These are phyloP conservation scores for Hypoxylon trugodes DNA, from an alignment of 495 filamentous ascomycete species.

Conservation along the genomic window DNA sequence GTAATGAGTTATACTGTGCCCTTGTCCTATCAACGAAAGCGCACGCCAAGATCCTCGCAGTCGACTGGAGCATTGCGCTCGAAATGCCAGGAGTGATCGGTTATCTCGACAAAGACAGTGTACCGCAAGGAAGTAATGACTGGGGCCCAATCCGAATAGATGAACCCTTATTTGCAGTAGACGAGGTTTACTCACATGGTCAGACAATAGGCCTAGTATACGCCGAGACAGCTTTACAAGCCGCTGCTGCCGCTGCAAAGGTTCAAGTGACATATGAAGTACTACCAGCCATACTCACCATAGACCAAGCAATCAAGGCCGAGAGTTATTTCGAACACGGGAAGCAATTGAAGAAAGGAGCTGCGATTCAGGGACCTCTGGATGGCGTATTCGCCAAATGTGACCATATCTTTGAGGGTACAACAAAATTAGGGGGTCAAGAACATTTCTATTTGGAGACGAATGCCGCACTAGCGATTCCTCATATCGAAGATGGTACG, in stretches of 20 bases:
- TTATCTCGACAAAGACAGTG: slow-evolving; percentile 75
- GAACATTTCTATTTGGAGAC: slow-evolving; percentile 93
- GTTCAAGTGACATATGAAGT: slow-evolving; percentile 84
- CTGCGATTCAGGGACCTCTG: slow-evolving; percentile 47
- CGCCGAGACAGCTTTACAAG: slow-evolving; percentile 72
- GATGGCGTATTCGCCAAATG: slow-evolving; percentile 72
- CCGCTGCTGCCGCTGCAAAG: slow-evolving; percentile 72
- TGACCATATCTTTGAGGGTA: slow-evolving; percentile 74
- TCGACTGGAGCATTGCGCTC: slow-evolving; percentile 72
- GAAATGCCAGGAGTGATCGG: slow-evolving; percentile 73
- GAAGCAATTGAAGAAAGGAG: slow-evolving; percentile 76
- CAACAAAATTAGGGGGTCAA: slow-evolving; percentile 81
- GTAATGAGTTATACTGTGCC: slow-evolving; percentile 78
- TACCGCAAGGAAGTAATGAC: slow-evolving; percentile 71
- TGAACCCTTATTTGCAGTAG: slow-evolving; percentile 76
- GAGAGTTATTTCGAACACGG: slow-evolving; percentile 76
- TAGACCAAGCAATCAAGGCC: slow-evolving; percentile 71
- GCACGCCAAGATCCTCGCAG: slow-evolving; percentile 75
- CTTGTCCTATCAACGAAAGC: slow-evolving; percentile 82
- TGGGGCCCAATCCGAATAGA: slow-evolving; percentile 83
- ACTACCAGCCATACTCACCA: slow-evolving; percentile 79
- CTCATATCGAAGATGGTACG: slow-evolving; percentile 83
- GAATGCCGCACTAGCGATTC: slow-evolving; percentile 77
- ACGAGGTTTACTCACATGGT: slow-evolving; percentile 79
- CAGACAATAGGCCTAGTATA: slow-evolving; percentile 86